Conservation (phyloP, 2,329 filamentous ascomycete species). For the Lachnellula hyalina region DNA sequence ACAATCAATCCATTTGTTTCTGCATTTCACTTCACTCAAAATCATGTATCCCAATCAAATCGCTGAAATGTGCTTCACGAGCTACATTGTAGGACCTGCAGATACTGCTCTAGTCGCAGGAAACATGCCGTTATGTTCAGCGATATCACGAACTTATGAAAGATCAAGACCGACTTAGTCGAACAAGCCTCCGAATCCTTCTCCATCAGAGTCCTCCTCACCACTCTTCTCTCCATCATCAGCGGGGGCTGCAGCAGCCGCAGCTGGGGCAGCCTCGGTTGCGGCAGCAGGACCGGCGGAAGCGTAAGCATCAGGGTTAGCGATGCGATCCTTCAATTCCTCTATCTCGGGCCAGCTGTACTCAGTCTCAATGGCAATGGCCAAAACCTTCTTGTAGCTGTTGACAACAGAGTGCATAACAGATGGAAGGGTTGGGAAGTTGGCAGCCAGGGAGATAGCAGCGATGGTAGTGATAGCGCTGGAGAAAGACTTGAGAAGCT, state of each 20-base stretch:
- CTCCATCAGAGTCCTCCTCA: slow-evolving; percentile 59
- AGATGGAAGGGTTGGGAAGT: slow-evolving; percentile 94
- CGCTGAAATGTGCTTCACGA: slow-evolving; percentile 13
- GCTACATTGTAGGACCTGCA: slow-evolving; percentile 26
- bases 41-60: background rate
- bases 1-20: background rate
- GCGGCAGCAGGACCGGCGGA: slow-evolving; percentile 68
- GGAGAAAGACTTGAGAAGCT: slow-evolving; percentile 81
- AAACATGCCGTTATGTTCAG: slow-evolving; percentile 17
- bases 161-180: slow-evolving; percentile 40
- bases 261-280: slow-evolving; percentile 47
- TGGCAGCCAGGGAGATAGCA: slow-evolving; percentile 82
- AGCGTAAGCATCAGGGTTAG: slow-evolving; percentile 97
- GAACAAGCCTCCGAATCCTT: slow-evolving; percentile 75
- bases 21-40: slow-evolving; percentile 10
- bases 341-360: slow-evolving; percentile 94
- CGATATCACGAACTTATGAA: slow-evolving; percentile 19
- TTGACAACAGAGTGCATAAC: slow-evolving; percentile 97
- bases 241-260: slow-evolving; percentile 51
- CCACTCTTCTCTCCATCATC: slow-evolving; percentile 53
- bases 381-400: slow-evolving; percentile 93
- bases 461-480: slow-evolving; percentile 82
- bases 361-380: slow-evolving; percentile 85
- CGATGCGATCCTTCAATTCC: slow-evolving; percentile 98
- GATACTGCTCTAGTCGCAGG: slow-evolving; percentile 15